A percentile compares a stretch with the other conserved stretches of the same genome.
These are phyloP conservation scores for Sporothrix mexicana DNA, from an alignment of 2,329 filamentous ascomycete genomes.

Conservation along the genomic window DNA sequence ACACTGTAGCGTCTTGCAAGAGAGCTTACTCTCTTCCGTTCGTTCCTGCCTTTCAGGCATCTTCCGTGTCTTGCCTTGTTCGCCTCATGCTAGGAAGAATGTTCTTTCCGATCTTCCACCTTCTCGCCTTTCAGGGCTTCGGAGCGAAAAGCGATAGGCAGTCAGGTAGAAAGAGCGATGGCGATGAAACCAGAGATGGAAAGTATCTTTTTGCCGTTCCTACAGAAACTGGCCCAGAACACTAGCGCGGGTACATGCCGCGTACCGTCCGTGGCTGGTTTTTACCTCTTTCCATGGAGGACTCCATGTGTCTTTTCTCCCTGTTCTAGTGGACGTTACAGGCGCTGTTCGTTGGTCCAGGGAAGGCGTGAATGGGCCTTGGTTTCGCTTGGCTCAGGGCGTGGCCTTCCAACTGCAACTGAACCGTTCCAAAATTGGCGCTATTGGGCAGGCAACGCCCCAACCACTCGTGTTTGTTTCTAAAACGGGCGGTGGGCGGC, in stretches of 20 bases:
- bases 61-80: constrained; percentile 13
- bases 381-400: constrained; percentile 6
- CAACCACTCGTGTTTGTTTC: constrained; percentile 32
- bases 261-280: neutral
- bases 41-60: neutral
- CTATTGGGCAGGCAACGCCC: constrained; percentile 21
- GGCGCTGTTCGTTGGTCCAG: neutral
- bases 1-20: too few species aligned
- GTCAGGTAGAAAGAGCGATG: neutral
- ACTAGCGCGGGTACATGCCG: constrained; percentile 27
- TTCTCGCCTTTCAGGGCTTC: neutral
- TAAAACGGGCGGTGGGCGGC: constrained; percentile 31
- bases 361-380: constrained; percentile 7
- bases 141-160: neutral
- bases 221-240: neutral
- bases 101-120: constrained; percentile 25
- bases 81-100: constrained; percentile 21
- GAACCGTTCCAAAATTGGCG: constrained; percentile 1
- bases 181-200: neutral
- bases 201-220: constrained; percentile 23
- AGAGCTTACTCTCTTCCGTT: neutral
- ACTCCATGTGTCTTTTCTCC: too few species aligned
- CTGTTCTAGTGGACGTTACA: neutral
- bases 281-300: neutral
- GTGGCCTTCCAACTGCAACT: constrained; percentile 6